These are phyloP conservation scores for Tieghemostelium lacteum DNA, from an alignment of 78 protist species.

Conservation along the genomic window DNA sequence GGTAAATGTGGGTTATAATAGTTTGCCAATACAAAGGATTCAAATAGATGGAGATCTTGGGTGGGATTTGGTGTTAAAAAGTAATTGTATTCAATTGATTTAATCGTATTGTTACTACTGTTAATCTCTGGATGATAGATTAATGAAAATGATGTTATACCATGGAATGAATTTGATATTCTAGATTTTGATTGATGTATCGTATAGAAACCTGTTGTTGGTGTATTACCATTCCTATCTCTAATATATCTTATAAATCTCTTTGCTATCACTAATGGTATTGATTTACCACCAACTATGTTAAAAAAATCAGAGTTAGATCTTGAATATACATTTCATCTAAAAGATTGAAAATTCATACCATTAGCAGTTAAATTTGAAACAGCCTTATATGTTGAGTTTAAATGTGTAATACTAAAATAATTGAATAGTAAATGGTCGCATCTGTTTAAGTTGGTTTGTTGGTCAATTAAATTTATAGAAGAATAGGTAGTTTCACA, in stretches of 20 bases:
- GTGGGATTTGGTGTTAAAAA: conserved; percentile 37
- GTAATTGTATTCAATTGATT: not conserved
- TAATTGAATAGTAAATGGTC: conserved; percentile 1
- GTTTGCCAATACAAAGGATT: conserved; percentile 40
- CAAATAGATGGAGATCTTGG: conserved; percentile 30
- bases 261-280: conserved; percentile 38
- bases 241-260: conserved; percentile 56
- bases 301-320: not conserved
- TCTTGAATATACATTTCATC: not conserved
- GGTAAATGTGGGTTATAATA: too few relatives aligned
- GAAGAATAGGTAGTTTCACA: conserved; percentile 1
- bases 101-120: not conserved
- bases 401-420: not conserved
- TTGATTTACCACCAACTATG: conserved; percentile 31
- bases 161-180: conserved; percentile 45
- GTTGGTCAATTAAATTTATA: not conserved
- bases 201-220: conserved; percentile 46
- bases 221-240: conserved; percentile 25
- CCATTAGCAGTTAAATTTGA: conserved; percentile 31
- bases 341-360: not conserved
- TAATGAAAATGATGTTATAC: conserved; percentile 48
- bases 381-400: not conserved
- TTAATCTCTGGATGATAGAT: not conserved
- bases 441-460: not conserved
- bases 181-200: conserved; percentile 58